These are phyloP conservation scores for Magnolia kwangsiensis DNA, from an alignment of 164 flowering plant genomes.

Conservation along the genomic window DNA sequence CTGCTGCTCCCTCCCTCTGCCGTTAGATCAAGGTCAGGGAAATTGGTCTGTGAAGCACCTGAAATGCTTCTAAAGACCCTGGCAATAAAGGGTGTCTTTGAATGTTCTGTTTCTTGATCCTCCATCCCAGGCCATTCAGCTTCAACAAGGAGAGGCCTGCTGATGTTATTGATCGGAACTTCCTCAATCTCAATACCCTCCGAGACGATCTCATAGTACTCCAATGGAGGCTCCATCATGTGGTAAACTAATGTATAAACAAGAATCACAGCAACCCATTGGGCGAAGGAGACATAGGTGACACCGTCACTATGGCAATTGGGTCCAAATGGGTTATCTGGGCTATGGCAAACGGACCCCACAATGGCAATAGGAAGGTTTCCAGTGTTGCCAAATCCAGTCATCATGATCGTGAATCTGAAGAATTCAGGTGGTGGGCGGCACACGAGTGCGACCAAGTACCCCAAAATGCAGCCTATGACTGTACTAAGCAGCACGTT, in stretches of 20 bases:
- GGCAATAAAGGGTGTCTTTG: slow-evolving; percentile 76
- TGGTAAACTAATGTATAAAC: slow-evolving; percentile 88
- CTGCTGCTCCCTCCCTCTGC: slow-evolving; percentile 29
- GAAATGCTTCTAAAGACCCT: slow-evolving; percentile 53
- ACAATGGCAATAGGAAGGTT: slow-evolving; percentile 75
- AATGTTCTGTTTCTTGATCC: slow-evolving; percentile 75
- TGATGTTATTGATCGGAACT: slow-evolving; percentile 23
- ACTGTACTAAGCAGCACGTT: slow-evolving; percentile 64
- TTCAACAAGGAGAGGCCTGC: slow-evolving; percentile 75
- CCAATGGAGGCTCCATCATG: slow-evolving; percentile 96
- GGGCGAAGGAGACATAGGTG: slow-evolving; percentile 87
- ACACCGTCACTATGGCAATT: slow-evolving; percentile 57
- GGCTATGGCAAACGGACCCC: slow-evolving; percentile 71
- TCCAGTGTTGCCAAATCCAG: slow-evolving; percentile 90
- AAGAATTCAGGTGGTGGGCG: slow-evolving; percentile 70
- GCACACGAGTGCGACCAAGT: slow-evolving; percentile 58
- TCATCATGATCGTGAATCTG: slow-evolving; percentile 73
- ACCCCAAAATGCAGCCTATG: slow-evolving; percentile 69
- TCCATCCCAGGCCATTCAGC: slow-evolving; percentile 95
- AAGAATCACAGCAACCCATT: slow-evolving; percentile 87
- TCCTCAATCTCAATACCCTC: slow-evolving; percentile 45
- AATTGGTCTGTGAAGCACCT: slow-evolving; percentile 31
- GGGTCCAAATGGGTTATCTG: slow-evolving; percentile 62
- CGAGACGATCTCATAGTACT: slow-evolving; percentile 59
- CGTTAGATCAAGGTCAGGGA: slow-evolving; percentile 48